phyloP scores from a whole-genome alignment of 129 eudicot genomes.

The carrot (Daucus carota) region DNA sequence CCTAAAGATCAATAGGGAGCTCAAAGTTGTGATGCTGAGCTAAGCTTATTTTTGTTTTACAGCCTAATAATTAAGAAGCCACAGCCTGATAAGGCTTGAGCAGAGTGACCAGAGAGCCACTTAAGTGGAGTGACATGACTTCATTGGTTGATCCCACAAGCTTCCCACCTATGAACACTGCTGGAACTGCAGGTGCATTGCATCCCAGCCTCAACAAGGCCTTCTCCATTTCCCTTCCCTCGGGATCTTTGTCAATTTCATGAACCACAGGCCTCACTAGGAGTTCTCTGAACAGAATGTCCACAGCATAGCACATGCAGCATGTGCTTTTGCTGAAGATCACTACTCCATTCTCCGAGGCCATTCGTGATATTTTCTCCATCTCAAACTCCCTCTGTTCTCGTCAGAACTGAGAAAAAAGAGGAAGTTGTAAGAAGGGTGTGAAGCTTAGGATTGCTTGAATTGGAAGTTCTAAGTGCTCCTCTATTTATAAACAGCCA shows the following conservation, averaged over 20 bases:
- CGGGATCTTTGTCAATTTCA: slow-evolving; percentile 57
- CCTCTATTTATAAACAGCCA: slow-evolving; percentile 53
- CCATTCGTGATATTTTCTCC: slow-evolving; percentile 50
- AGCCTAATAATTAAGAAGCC: slow-evolving; percentile 13
- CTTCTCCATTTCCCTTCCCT: slow-evolving; percentile 62
- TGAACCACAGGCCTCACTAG: slow-evolving; percentile 37
- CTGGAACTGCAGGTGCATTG: slow-evolving; percentile 52
- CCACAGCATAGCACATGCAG: slow-evolving; percentile 67
- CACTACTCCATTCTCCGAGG: slow-evolving; percentile 55
- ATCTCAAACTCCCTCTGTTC: slow-evolving; percentile 13
- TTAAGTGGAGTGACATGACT: slow-evolving; percentile 90
- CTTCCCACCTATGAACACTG: slow-evolving; percentile 58
- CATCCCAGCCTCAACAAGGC: slow-evolving; percentile 51
- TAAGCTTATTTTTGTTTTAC: slow-evolving; percentile 38
- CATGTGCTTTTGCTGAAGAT: slow-evolving; percentile 72
- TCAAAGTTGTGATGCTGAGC: slow-evolving; percentile 24
- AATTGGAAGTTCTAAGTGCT: slow-evolving; percentile 24
- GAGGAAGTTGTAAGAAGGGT: slow-evolving; percentile 1
- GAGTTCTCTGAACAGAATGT: slow-evolving; percentile 54
- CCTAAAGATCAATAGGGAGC: slow-evolving; percentile 10
- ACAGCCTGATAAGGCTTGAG: slow-evolving; percentile 49
- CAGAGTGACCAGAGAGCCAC: slow-evolving; percentile 54
- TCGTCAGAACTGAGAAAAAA: background rate
- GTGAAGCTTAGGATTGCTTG: slow-evolving; percentile 31
- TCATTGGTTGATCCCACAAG: slow-evolving; percentile 80